phyloP scores from a whole-genome alignment of 106 monocot species.

The Chionographis japonica region DNA sequence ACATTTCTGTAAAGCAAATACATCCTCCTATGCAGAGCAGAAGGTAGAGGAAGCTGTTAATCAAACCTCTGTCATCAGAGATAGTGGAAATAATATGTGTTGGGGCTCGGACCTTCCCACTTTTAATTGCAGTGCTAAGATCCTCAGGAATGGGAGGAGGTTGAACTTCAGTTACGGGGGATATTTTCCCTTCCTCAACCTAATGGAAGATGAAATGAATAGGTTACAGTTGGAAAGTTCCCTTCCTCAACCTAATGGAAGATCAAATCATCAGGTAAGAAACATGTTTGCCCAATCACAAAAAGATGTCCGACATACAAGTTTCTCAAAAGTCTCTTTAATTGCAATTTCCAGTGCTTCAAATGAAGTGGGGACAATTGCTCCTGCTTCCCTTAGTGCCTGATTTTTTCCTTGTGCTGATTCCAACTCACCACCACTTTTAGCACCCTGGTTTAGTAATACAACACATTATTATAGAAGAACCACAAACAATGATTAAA shows the following conservation, averaged over 20 bases:
- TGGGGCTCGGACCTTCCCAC: conserved; percentile 95
- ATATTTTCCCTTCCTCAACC: conserved; percentile 89
- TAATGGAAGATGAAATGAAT: conserved; percentile 14
- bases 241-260: conserved; percentile 74
- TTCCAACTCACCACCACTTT: conserved; percentile 97
- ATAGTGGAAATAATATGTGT: conserved; percentile 99
- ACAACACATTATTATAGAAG: not conserved
- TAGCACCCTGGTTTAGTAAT: conserved; percentile 64
- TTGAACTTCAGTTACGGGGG: conserved; percentile 53
- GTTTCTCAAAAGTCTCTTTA: conserved; percentile 82
- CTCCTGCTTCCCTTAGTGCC: conserved; percentile 85
- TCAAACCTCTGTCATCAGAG: conserved; percentile 95
- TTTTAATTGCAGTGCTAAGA: conserved; percentile 82
- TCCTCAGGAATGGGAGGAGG: conserved; percentile 98
- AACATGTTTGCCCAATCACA: too few relatives aligned
- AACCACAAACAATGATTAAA: not conserved
- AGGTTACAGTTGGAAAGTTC: conserved; percentile 14
- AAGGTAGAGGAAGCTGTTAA: not conserved
- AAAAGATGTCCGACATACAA: conserved; percentile 39
- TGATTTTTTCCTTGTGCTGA: conserved; percentile 96
- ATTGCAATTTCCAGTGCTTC: conserved; percentile 84
- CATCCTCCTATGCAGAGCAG: not conserved
- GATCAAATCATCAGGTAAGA: not conserved
- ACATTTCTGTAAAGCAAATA: not conserved
- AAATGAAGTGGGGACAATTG: conserved; percentile 92